Base-by-base conservation (phyloP, 345 rosid species). In the Citrus unshiu region DNA sequence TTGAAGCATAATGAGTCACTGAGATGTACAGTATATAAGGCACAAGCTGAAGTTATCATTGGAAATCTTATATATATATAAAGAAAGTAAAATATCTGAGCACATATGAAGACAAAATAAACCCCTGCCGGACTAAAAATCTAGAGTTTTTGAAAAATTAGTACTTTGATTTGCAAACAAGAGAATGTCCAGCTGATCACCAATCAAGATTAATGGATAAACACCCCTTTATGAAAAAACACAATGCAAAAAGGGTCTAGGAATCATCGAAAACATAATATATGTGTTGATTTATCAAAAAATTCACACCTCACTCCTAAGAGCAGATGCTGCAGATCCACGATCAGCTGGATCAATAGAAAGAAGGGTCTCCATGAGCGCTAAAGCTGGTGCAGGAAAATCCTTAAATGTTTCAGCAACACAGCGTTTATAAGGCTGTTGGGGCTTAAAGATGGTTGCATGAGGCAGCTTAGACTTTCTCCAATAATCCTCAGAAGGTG, bases 361-460 rank as follows among this genome's bases (percentile, higher is more conserved):
- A 65, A 96, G 97, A 51, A 96, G 85, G 54, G 88, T 89, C 83
- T 94, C 99, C 87, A 93, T 90, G 77, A 96, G 99, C 18, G 87
- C 89, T 78, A 96, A 88, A 79, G 97, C 95, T 68, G 97, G 92
- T 25, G 79, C 84, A 78, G 99, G 98, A 80, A 94, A 96, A 78
- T 94, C 99, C 87, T 92, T 96, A 72, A 94, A 96, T 77, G 97
- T 91, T 81, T 96, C 98, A 68, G 88, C 95, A 51, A 96, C 98
- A 87, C 93, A 74, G 16, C 97, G 97, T 83, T 89, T 89, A 80
- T 96, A 96, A 56, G 99, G 99, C 80, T 91, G 98, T 58, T 93
- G 97, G 70, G 99, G 99, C 85, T 96, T 96, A 85, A 96, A 96
- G 64, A 96, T 94, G 29, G 98, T 96, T 49, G 98, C 99, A 85